Evolutionary conservation across 345 rosid species (phyloP), one percentile per base, ranked within the genome.

Genomic region (Viola odorata): DNA sequence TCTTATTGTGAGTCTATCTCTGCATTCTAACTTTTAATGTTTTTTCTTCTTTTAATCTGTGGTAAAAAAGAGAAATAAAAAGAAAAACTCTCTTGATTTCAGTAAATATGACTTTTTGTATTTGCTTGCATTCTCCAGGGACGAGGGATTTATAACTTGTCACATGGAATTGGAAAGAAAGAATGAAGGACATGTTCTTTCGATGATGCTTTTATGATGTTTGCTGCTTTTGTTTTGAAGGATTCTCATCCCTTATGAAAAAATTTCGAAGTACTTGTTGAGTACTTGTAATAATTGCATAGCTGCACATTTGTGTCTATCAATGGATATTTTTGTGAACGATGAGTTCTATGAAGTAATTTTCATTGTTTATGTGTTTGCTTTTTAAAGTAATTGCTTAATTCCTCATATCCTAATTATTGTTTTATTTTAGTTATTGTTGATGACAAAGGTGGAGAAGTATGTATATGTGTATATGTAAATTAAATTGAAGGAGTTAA

Each of bases 81-180:
- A 10, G 47, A 8, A 55, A 7, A 7, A 14, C 36, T 38, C 60
- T 4, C 41, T 41, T 36, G 37, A 3, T 40, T 41, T 42, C 37
- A 15, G 3, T 41, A 7, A 13, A 4, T 11, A 16, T 6, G 45
- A n/a, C 38, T 14, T 17, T 39, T 6, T 45, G 32, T 6, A 54
- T 62, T 17, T 45, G n/a, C 32, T 50, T 66, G 41, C 87, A 91
- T n/a, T n/a, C n/a, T n/a, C n/a, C n/a, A n/a, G 98, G 98, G 84
- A 48, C 88, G 85, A 48, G 96, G 96, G 37, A 70, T 91, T 77
- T 91, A 86, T 71, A 86, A 86, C 71, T 78, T 91, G 98, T 72
- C 96, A 2, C 81, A 82, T 54, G 98, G 96, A 41, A 86, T 80
- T 45, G 91, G 91, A 58, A 91, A 85, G 81, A 91, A 86, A 76